Evolutionary conservation across 352 stramenopile genomes (phyloP).

Genomic region (Globisporangium splendens): DNA sequence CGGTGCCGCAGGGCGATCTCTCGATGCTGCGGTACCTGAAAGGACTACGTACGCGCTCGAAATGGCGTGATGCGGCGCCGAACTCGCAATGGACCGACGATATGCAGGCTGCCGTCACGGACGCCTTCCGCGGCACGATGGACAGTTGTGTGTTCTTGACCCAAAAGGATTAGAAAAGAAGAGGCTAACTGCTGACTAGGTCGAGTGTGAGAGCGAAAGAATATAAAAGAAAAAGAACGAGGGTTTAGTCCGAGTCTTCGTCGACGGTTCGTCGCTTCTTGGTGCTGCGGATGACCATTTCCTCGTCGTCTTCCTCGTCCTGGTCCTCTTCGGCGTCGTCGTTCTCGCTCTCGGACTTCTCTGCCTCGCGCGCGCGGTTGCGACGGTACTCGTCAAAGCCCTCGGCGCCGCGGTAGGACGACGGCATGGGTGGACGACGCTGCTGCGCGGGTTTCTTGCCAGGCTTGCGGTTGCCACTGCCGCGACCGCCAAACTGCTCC

Average conservation of each 20-base stretch:
- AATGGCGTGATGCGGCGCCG: conserved; percentile 59
- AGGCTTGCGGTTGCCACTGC: conserved; percentile 35
- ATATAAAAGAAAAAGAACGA: neutral
- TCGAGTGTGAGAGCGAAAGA: neutral
- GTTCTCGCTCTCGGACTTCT: conserved; percentile 74
- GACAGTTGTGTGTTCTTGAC: conserved; percentile 76
- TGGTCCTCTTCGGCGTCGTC: conserved; percentile 59
- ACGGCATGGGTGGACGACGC: conserved; percentile 24
- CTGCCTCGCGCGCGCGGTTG: conserved; percentile 45
- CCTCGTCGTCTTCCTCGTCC: conserved; percentile 74
- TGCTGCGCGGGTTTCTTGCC: conserved; percentile 26
- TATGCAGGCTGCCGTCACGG: conserved; percentile 58
- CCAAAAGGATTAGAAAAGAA: conserved; percentile 36
- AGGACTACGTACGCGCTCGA: conserved; percentile 63
- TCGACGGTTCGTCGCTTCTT: conserved; percentile 84
- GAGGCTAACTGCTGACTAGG: too few species aligned
- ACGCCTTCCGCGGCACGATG: conserved; percentile 65
- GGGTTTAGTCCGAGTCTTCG: conserved; percentile 72
- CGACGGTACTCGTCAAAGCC: conserved; percentile 80
- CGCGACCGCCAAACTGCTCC: conserved; percentile 69
- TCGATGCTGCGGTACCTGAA: conserved; percentile 71
- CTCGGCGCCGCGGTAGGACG: conserved; percentile 44
- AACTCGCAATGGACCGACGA: conserved; percentile 36
- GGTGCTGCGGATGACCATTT: conserved; percentile 61
- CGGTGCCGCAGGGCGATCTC: conserved; percentile 70